Base-by-base conservation (phyloP, 495 filamentous ascomycete genomes). In the Thermochaetoides thermophila region DNA sequence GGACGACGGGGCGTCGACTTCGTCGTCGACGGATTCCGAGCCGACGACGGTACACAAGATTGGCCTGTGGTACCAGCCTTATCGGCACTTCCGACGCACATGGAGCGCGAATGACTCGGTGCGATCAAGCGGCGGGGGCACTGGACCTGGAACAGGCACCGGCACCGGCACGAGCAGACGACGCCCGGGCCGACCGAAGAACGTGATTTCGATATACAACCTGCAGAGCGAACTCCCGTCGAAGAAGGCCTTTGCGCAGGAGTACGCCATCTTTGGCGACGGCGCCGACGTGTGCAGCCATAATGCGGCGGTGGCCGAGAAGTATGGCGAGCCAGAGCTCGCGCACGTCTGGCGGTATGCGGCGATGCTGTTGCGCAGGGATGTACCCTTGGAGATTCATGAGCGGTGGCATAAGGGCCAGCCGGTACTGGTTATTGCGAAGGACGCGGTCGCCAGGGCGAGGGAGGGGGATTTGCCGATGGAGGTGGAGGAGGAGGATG, bases 291-390 rank as follows among this genome's bases (percentile, higher is more conserved):
- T 92, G 6, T 95, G 87, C 52, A 59, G 63, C 17, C 78, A 89
- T 36, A 97, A 96, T 54, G 79, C 82, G 5, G 55, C 57, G 5
- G 74, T 92, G 29, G 84, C 86, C 11, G 62, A 74, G 40, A 75
- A 74, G 40, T 67, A 78, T 45, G 84, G 84, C 3, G 73, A 68
- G 42, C 52, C 64, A 21, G 83, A 94, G 44, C 50, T 86, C 17
- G 83, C 80, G 18, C 74, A 84, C 40, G 70, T 91, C 2, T 97
- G 89, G 89, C 69, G 72, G 19, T 75, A 95, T 35, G 63, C 80
- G 19, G 75, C 73, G 17, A 56, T 92, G 37, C 66, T 97, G 1
- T 54, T 97, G 25, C 70, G 78, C 39, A 78, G 81, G 38, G 66
- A 78, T 39, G 74, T 81, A 8, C 81, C 78, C 3, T 52, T 84